Conservation (phyloP, 2,329 filamentous ascomycete species). For the Epichloe uncinata region DNA sequence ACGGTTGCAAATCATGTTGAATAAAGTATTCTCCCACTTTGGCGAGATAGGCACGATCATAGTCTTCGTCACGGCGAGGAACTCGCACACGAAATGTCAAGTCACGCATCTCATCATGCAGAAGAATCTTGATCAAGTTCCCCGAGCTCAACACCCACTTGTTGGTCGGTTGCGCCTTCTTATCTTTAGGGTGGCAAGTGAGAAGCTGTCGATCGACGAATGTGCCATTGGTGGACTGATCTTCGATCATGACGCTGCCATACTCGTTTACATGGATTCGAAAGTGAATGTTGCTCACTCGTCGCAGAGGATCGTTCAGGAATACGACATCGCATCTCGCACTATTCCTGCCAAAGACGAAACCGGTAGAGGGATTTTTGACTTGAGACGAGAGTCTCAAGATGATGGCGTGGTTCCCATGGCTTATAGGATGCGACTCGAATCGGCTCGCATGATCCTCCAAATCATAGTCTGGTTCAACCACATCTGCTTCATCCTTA, state of each 20-base stretch:
- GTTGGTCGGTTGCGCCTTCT: slow-evolving; percentile 16
- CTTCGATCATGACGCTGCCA: slow-evolving; percentile 80
- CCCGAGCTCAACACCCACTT: slow-evolving; percentile 56
- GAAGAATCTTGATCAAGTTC: slow-evolving; percentile 56
- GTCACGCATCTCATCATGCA: slow-evolving; percentile 39
- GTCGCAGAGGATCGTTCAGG: slow-evolving; percentile 49
- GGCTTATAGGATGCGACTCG: slow-evolving; percentile 28
- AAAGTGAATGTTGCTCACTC: slow-evolving; percentile 92
- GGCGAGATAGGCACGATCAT: slow-evolving; percentile 49
- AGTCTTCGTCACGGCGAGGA: slow-evolving; percentile 56
- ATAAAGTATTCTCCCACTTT: slow-evolving; percentile 58
- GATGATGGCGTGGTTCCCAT: slow-evolving; percentile 56
- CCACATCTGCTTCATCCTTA: slow-evolving; percentile 33
- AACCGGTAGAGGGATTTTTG: slow-evolving; percentile 58
- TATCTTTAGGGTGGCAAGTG: slow-evolving; percentile 24
- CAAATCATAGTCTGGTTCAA: slow-evolving; percentile 35
- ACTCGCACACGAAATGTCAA: slow-evolving; percentile 78
- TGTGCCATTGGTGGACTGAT: slow-evolving; percentile 92
- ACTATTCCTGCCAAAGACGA: slow-evolving; percentile 72
- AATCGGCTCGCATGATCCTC: slow-evolving; percentile 39
- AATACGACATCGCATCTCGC: slow-evolving; percentile 60
- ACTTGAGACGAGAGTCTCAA: slow-evolving; percentile 64
- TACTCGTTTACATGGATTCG: slow-evolving; percentile 82
- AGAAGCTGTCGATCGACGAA: slow-evolving; percentile 65
- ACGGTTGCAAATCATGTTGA: slow-evolving; percentile 23